Conservation (phyloP, 1,284 basidiomycete species). For the Phlebopus sp. region DNA sequence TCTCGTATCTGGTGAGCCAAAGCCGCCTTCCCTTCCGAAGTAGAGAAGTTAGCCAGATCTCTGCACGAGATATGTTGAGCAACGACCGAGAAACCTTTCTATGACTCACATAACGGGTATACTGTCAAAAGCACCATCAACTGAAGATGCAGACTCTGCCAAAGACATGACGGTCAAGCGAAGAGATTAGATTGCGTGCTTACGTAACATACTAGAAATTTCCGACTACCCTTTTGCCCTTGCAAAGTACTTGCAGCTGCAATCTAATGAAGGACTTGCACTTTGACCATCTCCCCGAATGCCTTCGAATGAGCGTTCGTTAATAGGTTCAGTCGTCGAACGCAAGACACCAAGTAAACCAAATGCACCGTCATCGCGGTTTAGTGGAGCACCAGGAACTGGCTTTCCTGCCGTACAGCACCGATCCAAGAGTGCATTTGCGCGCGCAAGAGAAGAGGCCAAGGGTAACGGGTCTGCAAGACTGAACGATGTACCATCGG, state of each 20-base stretch:
- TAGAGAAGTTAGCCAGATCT: slow-evolving; percentile 21
- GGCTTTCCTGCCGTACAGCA: slow-evolving; percentile 64
- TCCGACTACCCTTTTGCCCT: background rate
- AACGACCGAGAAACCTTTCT: background rate
- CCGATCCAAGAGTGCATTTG: slow-evolving; percentile 60
- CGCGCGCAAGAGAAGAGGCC: slow-evolving; percentile 42
- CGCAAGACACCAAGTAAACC: slow-evolving; percentile 39
- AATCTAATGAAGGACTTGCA: background rate
- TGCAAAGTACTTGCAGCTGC: background rate
- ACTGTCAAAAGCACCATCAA: slow-evolving; percentile 25
- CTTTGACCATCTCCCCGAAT: slow-evolving; percentile 10
- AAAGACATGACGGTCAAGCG: slow-evolving; percentile 22
- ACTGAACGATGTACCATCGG: slow-evolving; percentile 26
- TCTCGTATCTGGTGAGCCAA: slow-evolving; percentile 26
- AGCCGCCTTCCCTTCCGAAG: slow-evolving; percentile 15
- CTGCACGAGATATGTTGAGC: slow-evolving; percentile 8
- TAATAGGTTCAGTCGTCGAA: slow-evolving; percentile 61
- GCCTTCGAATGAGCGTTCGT: slow-evolving; percentile 22
- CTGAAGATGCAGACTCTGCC: slow-evolving; percentile 10
- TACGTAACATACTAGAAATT: slow-evolving; percentile 6
- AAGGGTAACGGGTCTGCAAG: slow-evolving; percentile 21
- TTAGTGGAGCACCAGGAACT: slow-evolving; percentile 31
- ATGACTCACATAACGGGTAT: slow-evolving; percentile 26
- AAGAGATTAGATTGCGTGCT: background rate
- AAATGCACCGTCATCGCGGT: slow-evolving; percentile 29